Percentiles rank a stretch among this genome's conserved stretches.
phyloP scores from a whole-genome alignment of 1,139 yeast genomes.

The Debaryomycetaceae sp. region DNA sequence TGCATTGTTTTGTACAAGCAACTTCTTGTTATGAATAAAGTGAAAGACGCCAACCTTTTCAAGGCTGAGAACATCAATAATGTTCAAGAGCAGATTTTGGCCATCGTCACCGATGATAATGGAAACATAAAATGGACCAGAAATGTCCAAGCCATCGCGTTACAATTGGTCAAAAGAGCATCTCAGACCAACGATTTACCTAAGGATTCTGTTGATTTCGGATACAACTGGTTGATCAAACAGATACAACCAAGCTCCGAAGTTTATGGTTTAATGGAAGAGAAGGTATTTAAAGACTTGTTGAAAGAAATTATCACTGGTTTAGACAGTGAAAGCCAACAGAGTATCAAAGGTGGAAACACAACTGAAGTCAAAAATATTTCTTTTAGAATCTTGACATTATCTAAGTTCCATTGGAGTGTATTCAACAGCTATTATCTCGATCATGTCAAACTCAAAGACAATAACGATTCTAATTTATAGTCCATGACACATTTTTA shows the following conservation, averaged over 20 bases:
- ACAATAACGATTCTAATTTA: constrained; percentile 2
- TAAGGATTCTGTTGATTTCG: constrained; percentile 54
- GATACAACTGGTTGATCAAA: constrained; percentile 76
- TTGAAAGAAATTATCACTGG: constrained; percentile 26
- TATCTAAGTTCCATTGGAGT: constrained; percentile 69
- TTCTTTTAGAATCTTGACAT: constrained; percentile 50
- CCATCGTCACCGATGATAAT: constrained; percentile 79
- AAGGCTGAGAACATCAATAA: constrained; percentile 27
- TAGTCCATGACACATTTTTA: constrained; percentile 1
- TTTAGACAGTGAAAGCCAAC: constrained; percentile 3
- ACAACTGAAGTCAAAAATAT: constrained; percentile 46
- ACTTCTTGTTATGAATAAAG: constrained; percentile 45
- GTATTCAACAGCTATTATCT: constrained; percentile 61
- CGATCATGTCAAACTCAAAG: constrained; percentile 16
- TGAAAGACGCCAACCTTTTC: constrained; percentile 19
- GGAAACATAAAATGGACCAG: constrained; percentile 92
- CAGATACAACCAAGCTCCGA: constrained; percentile 84
- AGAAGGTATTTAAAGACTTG: constrained; percentile 55
- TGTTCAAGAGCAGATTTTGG: constrained; percentile 59
- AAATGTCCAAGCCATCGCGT: constrained; percentile 67
- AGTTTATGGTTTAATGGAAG: constrained; percentile 76
- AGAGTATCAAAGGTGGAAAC: constrained; percentile 7
- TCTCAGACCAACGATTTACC: constrained; percentile 22
- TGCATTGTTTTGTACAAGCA: constrained; percentile 74
- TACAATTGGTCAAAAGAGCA: constrained; percentile 60